phyloP scores from a whole-genome alignment of 306 rosid species.

The Sesbania bispinosa region DNA sequence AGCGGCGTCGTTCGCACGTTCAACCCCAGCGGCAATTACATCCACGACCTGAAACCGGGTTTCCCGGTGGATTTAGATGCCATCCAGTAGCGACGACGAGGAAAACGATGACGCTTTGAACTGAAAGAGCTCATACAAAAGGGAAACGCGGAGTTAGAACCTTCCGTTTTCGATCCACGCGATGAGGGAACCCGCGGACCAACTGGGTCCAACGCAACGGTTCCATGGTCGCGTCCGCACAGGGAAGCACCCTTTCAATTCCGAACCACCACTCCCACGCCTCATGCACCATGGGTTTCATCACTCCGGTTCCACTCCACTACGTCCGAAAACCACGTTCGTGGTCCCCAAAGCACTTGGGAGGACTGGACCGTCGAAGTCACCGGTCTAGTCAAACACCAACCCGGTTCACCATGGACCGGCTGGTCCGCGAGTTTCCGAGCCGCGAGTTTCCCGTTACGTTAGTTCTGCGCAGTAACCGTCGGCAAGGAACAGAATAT shows the following conservation, averaged over 20 bases:
- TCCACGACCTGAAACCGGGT: slow-evolving; percentile 25
- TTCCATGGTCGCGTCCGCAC: slow-evolving; percentile 75
- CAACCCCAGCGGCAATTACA: slow-evolving; percentile 12
- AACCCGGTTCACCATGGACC: slow-evolving; percentile 51
- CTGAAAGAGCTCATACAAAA: slow-evolving; percentile 26
- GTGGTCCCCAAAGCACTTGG: slow-evolving; percentile 61
- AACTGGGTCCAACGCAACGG: slow-evolving; percentile 64
- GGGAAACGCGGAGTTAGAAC: slow-evolving; percentile 45
- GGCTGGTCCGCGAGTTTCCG: slow-evolving; percentile 48
- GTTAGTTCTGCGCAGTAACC: slow-evolving; percentile 79
- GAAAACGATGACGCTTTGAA: slow-evolving; percentile 23
- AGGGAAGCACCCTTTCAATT: slow-evolving; percentile 79
- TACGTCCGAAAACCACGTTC: slow-evolving; percentile 81
- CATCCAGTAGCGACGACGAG: slow-evolving; percentile 45
- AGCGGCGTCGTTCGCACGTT: slow-evolving; percentile 47
- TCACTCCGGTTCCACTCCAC: slow-evolving; percentile 79
- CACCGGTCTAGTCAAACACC: slow-evolving; percentile 64
- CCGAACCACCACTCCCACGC: slow-evolving; percentile 58
- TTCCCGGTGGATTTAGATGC: slow-evolving; percentile 23
- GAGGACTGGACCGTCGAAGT: slow-evolving; percentile 63
- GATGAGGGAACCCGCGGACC: slow-evolving; percentile 67
- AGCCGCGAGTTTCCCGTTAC: slow-evolving; percentile 58
- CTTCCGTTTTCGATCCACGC: slow-evolving; percentile 46
- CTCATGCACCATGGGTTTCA: slow-evolving; percentile 88
- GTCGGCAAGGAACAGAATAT: slow-evolving; percentile 81